phyloP scores from a whole-genome alignment of 176 grass and related monocot species.

The Ampelocalamus luodianensis region DNA sequence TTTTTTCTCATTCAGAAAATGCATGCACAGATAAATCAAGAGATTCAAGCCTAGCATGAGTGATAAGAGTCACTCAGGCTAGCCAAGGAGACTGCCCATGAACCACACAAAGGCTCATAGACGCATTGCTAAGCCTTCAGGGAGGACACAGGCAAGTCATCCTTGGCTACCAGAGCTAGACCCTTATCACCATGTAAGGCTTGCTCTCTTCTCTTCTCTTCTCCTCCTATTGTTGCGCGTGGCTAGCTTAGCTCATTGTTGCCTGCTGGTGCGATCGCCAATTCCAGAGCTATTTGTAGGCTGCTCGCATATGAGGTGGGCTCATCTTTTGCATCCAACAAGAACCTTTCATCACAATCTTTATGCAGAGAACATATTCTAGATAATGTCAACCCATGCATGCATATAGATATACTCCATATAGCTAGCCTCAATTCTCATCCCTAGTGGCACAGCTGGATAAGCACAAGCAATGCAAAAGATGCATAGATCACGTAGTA shows the following conservation, averaged over 20 bases:
- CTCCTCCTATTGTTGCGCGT: not conserved
- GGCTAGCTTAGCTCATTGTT: not conserved
- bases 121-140: not conserved
- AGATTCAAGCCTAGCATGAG: constrained; percentile 48
- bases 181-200: constrained; percentile 48
- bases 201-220: not conserved
- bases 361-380: constrained; percentile 44
- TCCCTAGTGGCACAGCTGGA: not conserved
- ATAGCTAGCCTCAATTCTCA: not conserved
- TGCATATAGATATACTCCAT: not conserved
- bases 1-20: not conserved
- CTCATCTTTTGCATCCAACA: not conserved
- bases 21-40: not conserved
- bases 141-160: constrained; percentile 54
- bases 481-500: not conserved
- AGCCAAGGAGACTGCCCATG: constrained; percentile 59
- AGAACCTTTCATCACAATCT: constrained; percentile 29
- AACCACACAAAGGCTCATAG: constrained; percentile 8
- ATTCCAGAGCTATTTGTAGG: constrained; percentile 24
- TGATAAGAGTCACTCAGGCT: constrained; percentile 41
- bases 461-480: not conserved
- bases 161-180: constrained; percentile 50
- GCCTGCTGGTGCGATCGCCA: not conserved
- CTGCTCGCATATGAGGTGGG: not conserved
- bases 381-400: constrained; percentile 38